phyloP scores from a whole-genome alignment of 306 rosid genomes.

The Quercus wislizeni region DNA sequence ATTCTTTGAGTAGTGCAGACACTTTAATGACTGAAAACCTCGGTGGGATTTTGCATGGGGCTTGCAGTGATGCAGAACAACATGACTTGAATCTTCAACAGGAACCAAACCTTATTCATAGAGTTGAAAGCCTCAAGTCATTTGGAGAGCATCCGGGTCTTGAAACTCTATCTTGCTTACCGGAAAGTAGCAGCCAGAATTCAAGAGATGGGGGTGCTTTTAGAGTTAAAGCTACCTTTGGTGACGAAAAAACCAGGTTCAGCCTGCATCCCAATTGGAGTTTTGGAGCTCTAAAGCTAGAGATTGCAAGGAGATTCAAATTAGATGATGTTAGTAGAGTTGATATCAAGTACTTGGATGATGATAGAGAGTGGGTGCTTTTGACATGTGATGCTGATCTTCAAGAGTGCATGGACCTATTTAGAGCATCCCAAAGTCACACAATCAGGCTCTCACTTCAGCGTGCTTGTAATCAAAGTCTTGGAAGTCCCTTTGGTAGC shows the following conservation, averaged over 20 bases:
- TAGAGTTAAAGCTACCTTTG: slow-evolving; percentile 54
- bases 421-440: slow-evolving; percentile 42
- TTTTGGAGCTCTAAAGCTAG: slow-evolving; percentile 42
- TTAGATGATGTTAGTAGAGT: slow-evolving; percentile 35
- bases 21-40: slow-evolving; percentile 32
- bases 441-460: slow-evolving; percentile 52
- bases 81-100: slow-evolving; percentile 13
- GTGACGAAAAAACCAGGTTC: slow-evolving; percentile 49
- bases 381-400: slow-evolving; percentile 57
- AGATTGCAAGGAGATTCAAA: slow-evolving; percentile 54
- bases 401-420: slow-evolving; percentile 53
- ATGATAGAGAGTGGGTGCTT: slow-evolving; percentile 50
- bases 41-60: slow-evolving; percentile 23
- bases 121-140: slow-evolving; percentile 19
- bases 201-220: slow-evolving; percentile 23
- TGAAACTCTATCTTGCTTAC: slow-evolving; percentile 24
- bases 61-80: slow-evolving; percentile 17
- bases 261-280: slow-evolving; percentile 45
- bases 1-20: slow-evolving; percentile 15
- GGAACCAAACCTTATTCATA: slow-evolving; percentile 32
- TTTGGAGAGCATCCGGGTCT: slow-evolving; percentile 12
- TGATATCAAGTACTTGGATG: slow-evolving; percentile 48
- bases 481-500: slow-evolving; percentile 30
- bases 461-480: slow-evolving; percentile 38
- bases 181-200: slow-evolving; percentile 3